Evolutionary conservation across 257 asterid species (phyloP).

Genomic region (Capsicum rhomboideum): DNA sequence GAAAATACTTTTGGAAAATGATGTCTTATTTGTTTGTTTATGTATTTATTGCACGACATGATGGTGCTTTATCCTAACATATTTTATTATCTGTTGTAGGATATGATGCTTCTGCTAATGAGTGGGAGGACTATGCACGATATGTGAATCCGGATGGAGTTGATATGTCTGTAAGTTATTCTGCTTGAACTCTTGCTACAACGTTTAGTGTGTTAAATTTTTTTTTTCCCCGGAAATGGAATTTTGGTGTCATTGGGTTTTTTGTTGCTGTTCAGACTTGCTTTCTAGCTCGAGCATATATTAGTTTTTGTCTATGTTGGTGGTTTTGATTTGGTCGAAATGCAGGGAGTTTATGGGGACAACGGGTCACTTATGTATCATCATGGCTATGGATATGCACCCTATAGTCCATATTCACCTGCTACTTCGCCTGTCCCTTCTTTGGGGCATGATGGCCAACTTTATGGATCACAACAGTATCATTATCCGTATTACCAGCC

Average conservation of each 20-base stretch:
- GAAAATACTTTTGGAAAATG: neutral
- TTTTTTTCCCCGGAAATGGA: neutral
- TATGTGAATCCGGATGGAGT: conserved; percentile 42
- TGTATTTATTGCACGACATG: neutral
- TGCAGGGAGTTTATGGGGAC: conserved; percentile 64
- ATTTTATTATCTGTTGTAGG: conserved; percentile 9
- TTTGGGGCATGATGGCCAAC: conserved; percentile 64
- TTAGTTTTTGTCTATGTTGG: neutral
- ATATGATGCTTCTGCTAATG: conserved; percentile 30
- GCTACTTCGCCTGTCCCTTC: conserved; percentile 60
- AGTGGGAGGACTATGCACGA: conserved; percentile 46
- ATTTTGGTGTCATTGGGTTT: neutral
- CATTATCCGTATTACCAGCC: conserved; percentile 78
- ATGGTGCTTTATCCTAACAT: neutral
- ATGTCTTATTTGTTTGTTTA: neutral
- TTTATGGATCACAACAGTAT: conserved; percentile 67
- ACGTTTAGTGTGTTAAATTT: neutral
- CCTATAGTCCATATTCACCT: conserved; percentile 61
- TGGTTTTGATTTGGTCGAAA: neutral
- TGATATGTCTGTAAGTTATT: conserved; percentile 36
- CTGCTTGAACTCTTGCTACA: neutral
- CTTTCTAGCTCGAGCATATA: neutral
- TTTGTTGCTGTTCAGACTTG: neutral
- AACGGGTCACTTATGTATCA: conserved; percentile 57
- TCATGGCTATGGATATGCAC: conserved; percentile 54